Percentiles rank a stretch among this genome's conserved stretches.
These are phyloP conservation scores for Camillea tinctor DNA, from an alignment of 2,329 filamentous ascomycete genomes.

Conservation along the genomic window DNA sequence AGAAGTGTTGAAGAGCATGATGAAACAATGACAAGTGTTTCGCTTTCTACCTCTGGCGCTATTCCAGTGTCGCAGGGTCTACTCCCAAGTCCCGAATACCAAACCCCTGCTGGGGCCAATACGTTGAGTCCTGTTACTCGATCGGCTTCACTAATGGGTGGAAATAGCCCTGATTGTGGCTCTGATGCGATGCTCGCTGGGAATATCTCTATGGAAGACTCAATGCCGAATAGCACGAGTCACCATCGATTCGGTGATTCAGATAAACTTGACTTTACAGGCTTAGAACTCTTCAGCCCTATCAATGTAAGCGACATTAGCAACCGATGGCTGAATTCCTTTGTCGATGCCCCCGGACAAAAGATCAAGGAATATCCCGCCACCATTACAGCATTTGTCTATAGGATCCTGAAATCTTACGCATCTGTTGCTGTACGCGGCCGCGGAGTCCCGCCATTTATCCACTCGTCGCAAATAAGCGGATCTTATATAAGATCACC, in stretches of 20 bases:
- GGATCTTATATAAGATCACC: constrained; percentile 27
- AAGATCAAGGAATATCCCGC: constrained; percentile 41
- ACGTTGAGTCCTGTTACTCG: too few relatives aligned
- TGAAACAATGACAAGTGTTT: not conserved
- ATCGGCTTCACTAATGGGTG: too few relatives aligned
- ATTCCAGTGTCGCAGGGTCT: too few relatives aligned
- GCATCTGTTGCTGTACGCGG: constrained; percentile 36
- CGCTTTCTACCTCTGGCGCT: not conserved
- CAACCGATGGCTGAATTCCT: constrained; percentile 49
- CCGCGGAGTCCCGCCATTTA: constrained; percentile 41
- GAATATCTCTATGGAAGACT: constrained; percentile 2
- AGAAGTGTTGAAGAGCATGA: not conserved
- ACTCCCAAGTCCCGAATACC: too few relatives aligned
- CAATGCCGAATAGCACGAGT: not conserved
- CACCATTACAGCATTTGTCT: constrained; percentile 39
- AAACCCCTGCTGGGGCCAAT: too few relatives aligned
- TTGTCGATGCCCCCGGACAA: constrained; percentile 44
- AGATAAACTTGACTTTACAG: constrained; percentile 33
- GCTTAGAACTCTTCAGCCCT: constrained; percentile 40
- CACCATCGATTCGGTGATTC: not conserved
- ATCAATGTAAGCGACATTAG: constrained; percentile 47
- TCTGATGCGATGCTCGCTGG: not conserved
- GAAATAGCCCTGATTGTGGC: too few relatives aligned
- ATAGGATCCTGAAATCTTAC: constrained; percentile 45
- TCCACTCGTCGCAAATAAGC: constrained; percentile 40